Base-by-base conservation (phyloP, 2,329 filamentous ascomycete species). In the Fusarium armeniacum region DNA sequence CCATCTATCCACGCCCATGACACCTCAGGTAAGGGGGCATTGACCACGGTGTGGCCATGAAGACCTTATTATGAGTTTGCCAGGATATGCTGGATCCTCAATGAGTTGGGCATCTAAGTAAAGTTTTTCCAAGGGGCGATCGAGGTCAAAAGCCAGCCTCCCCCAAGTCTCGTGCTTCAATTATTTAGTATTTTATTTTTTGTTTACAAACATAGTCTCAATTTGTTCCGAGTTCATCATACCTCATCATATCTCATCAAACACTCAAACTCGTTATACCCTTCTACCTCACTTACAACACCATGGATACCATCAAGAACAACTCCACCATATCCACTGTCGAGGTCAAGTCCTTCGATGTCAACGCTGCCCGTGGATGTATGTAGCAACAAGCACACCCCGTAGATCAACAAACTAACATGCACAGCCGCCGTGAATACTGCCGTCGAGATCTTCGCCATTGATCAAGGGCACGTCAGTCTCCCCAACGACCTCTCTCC, bases 1-100 rank as follows among this genome's bases (percentile, higher is more conserved):
- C 73, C 73, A 75, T 75, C 65, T 65, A 72, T 69, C 73, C 73
- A 75, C 72, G 72, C 40, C 62, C 65, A 70, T 69, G 68, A 73
- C 64, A 67, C 65, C 67, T 58, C 51, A 62, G 56, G 52, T 58
- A 36, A 53, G 45, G 50, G 47, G 62, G 73, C 73, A 71, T 72
- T 71, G 73, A 67, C 73, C 72, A 74, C 67, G 66, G 53, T 71
- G 71, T 72, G 73, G 59, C 70, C 67, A 75, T 71, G 63, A 75
- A 49, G 62, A 30, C 65, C 59, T 70, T 73, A 61, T 58, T 63
- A 67, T 74, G 69, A 75, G 61, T 49, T 46, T 71, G 64, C 72
- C 60, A 54, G 64, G 68, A 69, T 73, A 54, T 54, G 43, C 53
- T 52, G 56, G 59, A 51, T 32, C 30, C 47, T 61, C 56, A 62